These are phyloP conservation scores for Butyriboletus loyo DNA, from an alignment of 768 basidiomycete species.

Conservation along the genomic window DNA sequence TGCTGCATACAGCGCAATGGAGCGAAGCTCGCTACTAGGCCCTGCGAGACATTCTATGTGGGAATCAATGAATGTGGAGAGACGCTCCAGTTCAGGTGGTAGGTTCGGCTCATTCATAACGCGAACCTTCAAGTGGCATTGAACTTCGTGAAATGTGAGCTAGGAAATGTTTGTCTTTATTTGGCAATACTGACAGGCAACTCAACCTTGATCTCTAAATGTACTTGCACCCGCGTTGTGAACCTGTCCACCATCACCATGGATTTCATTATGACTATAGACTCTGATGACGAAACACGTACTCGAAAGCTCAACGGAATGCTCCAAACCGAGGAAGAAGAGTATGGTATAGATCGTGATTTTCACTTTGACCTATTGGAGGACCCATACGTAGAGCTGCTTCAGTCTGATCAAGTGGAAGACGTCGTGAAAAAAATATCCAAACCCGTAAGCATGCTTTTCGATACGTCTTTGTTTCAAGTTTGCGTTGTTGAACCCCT, in stretches of 20 bases:
- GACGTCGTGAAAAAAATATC: constrained; percentile 62
- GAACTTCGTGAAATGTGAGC: background rate
- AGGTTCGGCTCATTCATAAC: constrained; percentile 20
- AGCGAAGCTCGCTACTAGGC: constrained; percentile 51
- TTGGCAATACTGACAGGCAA: constrained; percentile 1
- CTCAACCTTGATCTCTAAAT: background rate
- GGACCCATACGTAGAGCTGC: constrained; percentile 61
- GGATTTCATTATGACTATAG: constrained; percentile 83
- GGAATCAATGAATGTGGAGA: constrained; percentile 55
- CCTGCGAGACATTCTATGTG: constrained; percentile 53
- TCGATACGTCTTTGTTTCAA: background rate
- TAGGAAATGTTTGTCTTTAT: constrained; percentile 16
- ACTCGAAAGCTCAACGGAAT: constrained; percentile 19
- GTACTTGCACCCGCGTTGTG: background rate
- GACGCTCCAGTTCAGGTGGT: constrained; percentile 40
- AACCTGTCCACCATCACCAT: constrained; percentile 8
- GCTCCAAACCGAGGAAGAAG: constrained; percentile 42
- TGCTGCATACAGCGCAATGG: constrained; percentile 61
- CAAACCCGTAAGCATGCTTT: constrained; percentile 50
- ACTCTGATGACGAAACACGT: constrained; percentile 71
- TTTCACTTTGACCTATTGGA: constrained; percentile 80
- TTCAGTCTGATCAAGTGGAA: constrained; percentile 41
- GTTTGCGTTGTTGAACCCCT: constrained; percentile 4
- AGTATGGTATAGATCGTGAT: constrained; percentile 69
- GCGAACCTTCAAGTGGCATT: background rate